phyloP scores from a whole-genome alignment of 1,284 basidiomycete genomes.

The Malassezia arunalokei region DNA sequence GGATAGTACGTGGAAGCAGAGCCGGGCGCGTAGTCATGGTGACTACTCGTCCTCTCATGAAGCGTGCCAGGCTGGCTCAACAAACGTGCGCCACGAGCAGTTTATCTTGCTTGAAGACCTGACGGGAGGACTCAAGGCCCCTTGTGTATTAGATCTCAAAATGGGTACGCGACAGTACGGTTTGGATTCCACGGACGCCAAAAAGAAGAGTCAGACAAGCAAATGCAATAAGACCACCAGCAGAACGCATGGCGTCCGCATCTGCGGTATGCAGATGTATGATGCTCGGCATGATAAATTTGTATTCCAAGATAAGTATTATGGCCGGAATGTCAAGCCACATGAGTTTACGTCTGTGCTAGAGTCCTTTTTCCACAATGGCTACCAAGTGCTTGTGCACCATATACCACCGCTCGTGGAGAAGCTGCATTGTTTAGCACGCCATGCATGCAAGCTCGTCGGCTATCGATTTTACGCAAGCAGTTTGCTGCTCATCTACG shows the following conservation, averaged over 20 bases:
- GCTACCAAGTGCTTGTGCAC: constrained; percentile 67
- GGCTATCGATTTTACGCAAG: constrained; percentile 98
- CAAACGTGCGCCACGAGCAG: constrained; percentile 63
- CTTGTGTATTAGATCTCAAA: constrained; percentile 94
- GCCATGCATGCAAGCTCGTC: constrained; percentile 71
- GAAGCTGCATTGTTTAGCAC: constrained; percentile 85
- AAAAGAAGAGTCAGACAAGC: constrained; percentile 94
- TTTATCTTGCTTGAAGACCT: constrained; percentile 99
- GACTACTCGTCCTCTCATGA: neutral
- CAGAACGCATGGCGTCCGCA: constrained; percentile 72
- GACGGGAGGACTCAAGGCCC: constrained; percentile 79
- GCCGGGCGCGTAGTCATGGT: neutral
- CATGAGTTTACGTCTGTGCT: constrained; percentile 74
- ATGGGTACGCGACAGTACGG: constrained; percentile 99
- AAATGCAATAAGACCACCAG: constrained; percentile 96
- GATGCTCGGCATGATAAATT: constrained; percentile 55
- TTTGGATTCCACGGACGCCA: constrained; percentile 77
- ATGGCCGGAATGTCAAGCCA: constrained; percentile 72
- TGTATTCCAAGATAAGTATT: constrained; percentile 91
- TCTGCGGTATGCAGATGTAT: constrained; percentile 94
- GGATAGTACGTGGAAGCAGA: neutral
- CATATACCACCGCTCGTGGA: constrained; percentile 83
- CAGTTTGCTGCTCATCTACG: constrained; percentile 90
- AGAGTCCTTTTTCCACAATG: constrained; percentile 72
- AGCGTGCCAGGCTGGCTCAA: neutral